Evolutionary conservation across 495 filamentous ascomycete genomes (phyloP).

Genomic region (Chaetomium fimeti): DNA sequence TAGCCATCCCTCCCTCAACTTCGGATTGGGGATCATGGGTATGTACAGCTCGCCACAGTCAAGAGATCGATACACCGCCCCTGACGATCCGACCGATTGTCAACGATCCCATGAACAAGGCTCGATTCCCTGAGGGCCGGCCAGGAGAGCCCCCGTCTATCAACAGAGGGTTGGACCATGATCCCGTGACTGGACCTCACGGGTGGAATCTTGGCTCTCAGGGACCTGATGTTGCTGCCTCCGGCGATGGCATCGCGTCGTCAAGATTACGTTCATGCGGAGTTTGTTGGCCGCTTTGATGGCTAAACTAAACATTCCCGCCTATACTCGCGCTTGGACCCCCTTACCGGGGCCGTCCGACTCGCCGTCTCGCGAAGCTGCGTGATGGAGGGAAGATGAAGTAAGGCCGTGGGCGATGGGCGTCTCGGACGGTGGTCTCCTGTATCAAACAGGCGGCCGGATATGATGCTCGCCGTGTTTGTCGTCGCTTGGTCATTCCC

Average conservation of each 20-base stretch:
- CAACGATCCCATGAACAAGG: not conserved
- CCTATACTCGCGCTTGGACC: not conserved
- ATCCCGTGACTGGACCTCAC: slow-evolving; percentile 3
- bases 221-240: slow-evolving; percentile 1
- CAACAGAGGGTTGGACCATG: not conserved
- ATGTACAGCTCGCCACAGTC: not conserved
- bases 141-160: not conserved
- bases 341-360: not conserved
- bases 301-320: not conserved
- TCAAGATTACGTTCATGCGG: not conserved
- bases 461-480: not conserved
- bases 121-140: not conserved
- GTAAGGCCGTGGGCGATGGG: not conserved
- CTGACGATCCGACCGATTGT: not conserved
- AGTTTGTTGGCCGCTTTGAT: not conserved
- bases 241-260: not conserved
- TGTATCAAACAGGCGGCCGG: not conserved
- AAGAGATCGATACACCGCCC: not conserved
- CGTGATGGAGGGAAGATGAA: not conserved
- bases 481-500: too few relatives aligned
- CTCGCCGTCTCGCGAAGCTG: not conserved
- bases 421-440: not conserved
- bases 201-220: slow-evolving; percentile 1
- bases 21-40: too few relatives aligned
- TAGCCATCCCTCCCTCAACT: too few relatives aligned